Base-by-base conservation (phyloP, 2,329 filamentous ascomycete species). In the Chaetomium olivaceum region DNA sequence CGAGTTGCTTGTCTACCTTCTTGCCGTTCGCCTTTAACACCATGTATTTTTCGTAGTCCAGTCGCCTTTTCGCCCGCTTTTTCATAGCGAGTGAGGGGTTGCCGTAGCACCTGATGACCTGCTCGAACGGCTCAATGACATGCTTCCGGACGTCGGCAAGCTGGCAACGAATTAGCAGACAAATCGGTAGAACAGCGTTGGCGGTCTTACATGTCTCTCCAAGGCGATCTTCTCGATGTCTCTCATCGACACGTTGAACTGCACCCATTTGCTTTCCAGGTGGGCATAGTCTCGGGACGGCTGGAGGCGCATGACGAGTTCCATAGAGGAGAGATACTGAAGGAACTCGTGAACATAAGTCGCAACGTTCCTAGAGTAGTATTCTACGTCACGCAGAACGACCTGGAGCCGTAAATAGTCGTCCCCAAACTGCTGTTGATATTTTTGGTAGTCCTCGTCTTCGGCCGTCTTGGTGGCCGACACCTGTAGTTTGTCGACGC, bases 401-500 rank as follows among this genome's bases (percentile, higher is more conserved):
- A 99, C 91, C 74, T 98, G 94, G 31, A 98, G 81, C 67, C 94
- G 90, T 68, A 97, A 89, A 77, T 93, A 97, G 76, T 97, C 93
- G 68, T 96, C 92, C 36, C 91, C 90, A 73, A 97, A 98, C 73
- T 89, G 92, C 74, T 97, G 91, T 67, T 93, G 88, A 31, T 95
- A 81, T 69, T 90, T 89, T 65, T 89, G 85, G 76, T 96, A 99
- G 19, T 89, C 89, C 6, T 88, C 83, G 76, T 99, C 95, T 71
- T 97, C 92, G 54, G 90, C 86, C 61, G 88, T 78, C 52, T 83
- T 81, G 71, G 79, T 81, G 72, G 77, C 80, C 2, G 89, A 76
- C 82, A 91, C 78, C 85, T 93, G 79, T 59, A 95, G 81, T 76
- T 96, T 95, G 77, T 97, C 91, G 23, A 92, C 91, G 68, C 92